phyloP scores from a whole-genome alignment of 192 early-diverging fungal genomes.

The Podochytrium sp. region DNA sequence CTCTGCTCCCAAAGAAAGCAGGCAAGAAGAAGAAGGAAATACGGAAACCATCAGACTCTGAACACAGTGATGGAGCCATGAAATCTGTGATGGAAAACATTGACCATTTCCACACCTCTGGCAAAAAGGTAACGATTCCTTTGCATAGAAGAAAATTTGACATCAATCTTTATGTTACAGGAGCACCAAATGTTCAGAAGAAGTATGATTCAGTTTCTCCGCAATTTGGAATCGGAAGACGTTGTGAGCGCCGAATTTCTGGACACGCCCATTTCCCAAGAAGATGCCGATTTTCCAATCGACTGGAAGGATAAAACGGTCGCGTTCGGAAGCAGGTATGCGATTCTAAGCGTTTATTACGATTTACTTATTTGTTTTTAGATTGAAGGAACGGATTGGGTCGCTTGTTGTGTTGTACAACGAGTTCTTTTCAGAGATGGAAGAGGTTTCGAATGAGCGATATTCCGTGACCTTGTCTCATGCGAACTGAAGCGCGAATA shows the following conservation, averaged over 20 bases:
- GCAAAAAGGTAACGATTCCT: not conserved
- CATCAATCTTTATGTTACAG: not conserved
- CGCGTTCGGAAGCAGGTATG: not conserved
- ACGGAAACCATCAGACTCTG: not conserved
- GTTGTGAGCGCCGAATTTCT: conserved; percentile 1
- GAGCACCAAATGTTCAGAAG: conserved; percentile 3
- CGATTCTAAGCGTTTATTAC: not conserved
- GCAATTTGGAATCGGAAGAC: conserved; percentile 16
- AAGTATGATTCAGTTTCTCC: conserved; percentile 1
- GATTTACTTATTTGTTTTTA: not conserved
- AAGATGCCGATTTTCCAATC: not conserved
- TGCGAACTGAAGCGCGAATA: not conserved
- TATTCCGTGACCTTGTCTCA: not conserved
- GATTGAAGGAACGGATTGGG: conserved; percentile 12
- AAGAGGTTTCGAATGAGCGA: conserved; percentile 1
- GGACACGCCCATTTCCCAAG: not conserved
- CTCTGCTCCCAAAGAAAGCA: not conserved
- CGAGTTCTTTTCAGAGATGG: conserved; percentile 19
- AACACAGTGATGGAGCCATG: not conserved
- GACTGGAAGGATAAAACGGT: conserved; percentile 14
- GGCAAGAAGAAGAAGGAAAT: not conserved
- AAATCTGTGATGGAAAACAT: not conserved
- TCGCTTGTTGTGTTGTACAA: conserved; percentile 14
- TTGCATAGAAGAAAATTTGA: not conserved
- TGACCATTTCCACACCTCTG: not conserved